A percentile compares a stretch with the other conserved stretches of the same genome.
phyloP scores from a whole-genome alignment of 129 eudicot species.

The Tagetes erecta region DNA sequence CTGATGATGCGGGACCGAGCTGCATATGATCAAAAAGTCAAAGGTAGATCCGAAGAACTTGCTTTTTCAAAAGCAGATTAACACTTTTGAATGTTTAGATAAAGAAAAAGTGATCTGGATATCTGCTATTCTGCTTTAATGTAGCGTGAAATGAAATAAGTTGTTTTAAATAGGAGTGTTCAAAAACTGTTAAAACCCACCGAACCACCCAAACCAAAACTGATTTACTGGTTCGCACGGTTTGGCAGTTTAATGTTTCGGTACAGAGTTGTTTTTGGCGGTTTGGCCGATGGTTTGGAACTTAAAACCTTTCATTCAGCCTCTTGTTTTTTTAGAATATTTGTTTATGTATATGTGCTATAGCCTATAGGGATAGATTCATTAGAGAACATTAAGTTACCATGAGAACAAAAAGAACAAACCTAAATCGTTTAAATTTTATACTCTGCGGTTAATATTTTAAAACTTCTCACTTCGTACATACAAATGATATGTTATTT shows the following conservation, averaged over 20 bases:
- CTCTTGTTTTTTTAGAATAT: not conserved
- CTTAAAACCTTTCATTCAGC: no score
- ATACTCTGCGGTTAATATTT: no score
- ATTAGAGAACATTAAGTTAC: no score
- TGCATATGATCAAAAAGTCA: slow-evolving; percentile 72
- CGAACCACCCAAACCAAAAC: not conserved
- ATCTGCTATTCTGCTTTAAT: not conserved
- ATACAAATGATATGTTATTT: no score
- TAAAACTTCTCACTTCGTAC: no score
- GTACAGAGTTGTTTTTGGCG: no score
- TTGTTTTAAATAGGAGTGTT: not conserved
- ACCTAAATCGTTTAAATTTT: no score
- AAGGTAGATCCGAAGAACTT: slow-evolving; percentile 44
- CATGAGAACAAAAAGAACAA: no score
- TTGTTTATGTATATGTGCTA: not conserved
- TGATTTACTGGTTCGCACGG: not conserved
- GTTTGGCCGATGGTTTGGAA: no score
- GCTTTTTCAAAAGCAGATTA: not conserved
- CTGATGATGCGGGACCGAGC: slow-evolving; percentile 85
- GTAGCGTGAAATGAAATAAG: not conserved
- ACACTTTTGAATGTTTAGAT: not conserved
- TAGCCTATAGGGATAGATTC: no score
- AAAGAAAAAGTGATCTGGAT: not conserved
- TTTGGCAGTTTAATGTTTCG: not conserved
- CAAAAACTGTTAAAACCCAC: not conserved